Conservation (phyloP, 345 rosid species). For the Excoecaria agallocha region DNA sequence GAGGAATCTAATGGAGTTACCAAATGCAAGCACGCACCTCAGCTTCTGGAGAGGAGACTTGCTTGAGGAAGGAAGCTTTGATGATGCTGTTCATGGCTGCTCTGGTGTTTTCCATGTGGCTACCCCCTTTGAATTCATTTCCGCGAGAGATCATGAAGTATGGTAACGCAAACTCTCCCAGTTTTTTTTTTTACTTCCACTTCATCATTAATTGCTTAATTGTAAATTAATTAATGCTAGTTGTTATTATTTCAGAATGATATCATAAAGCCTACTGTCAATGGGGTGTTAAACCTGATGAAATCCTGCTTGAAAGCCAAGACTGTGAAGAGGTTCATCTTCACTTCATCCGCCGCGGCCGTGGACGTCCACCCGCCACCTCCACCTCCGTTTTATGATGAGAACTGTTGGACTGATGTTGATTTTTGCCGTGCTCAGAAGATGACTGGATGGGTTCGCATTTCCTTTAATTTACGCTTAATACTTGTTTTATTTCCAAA, state of each 20-base stretch:
- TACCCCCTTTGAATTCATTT: slow-evolving; percentile 33
- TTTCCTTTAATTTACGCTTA: no score
- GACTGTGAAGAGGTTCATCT: slow-evolving; percentile 23
- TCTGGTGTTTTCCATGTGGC: slow-evolving; percentile 38
- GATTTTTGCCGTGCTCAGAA: slow-evolving; percentile 22
- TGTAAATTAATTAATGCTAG: no score
- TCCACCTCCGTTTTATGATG: slow-evolving; percentile 19
- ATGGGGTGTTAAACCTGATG: slow-evolving; percentile 33
- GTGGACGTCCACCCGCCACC: slow-evolving; percentile 10
- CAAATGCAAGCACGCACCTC: slow-evolving; percentile 25
- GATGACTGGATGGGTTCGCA: slow-evolving; percentile 36
- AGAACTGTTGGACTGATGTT: slow-evolving; percentile 36
- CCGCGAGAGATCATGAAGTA: slow-evolving; percentile 33
- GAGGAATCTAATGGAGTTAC: slow-evolving; percentile 28
- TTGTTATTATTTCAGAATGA: slow-evolving; percentile 19
- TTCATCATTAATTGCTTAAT: not conserved
- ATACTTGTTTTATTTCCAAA: no score
- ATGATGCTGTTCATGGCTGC: slow-evolving; percentile 34
- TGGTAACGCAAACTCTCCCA: no score
- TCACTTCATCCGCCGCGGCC: slow-evolving; percentile 36
- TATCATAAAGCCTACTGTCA: slow-evolving; percentile 26
- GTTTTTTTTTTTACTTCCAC: not conserved
- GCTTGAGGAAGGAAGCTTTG: slow-evolving; percentile 29
- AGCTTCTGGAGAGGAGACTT: slow-evolving; percentile 35
- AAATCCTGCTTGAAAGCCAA: slow-evolving; percentile 29